A percentile compares a stretch with the other conserved stretches of the same genome.
These are phyloP conservation scores for Hygrophila difformis DNA, from an alignment of 257 asterid species.

Conservation along the genomic window DNA sequence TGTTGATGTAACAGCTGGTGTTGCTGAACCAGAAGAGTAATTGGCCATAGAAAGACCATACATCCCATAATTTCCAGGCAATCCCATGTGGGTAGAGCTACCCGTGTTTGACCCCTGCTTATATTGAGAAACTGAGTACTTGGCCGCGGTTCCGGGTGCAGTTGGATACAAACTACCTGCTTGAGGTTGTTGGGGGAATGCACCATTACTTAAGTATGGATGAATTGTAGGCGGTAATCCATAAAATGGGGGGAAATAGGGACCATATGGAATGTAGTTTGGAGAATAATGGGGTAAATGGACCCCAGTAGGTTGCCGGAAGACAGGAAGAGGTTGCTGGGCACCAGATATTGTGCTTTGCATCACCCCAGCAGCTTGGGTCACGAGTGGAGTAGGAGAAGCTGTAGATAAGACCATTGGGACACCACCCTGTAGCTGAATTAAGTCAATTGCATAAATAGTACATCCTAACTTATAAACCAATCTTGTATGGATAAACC, in stretches of 20 bases:
- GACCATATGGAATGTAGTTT: constrained; percentile 70
- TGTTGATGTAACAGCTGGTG: constrained; percentile 51
- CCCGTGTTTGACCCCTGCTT: constrained; percentile 70
- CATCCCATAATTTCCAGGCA: constrained; percentile 68
- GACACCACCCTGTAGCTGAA: constrained; percentile 55
- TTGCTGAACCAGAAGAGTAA: constrained; percentile 46
- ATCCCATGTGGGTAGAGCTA: constrained; percentile 53
- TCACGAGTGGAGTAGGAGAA: constrained; percentile 63
- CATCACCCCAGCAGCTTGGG: constrained; percentile 75
- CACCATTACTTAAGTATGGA: constrained; percentile 65
- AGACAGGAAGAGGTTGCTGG: constrained; percentile 64
- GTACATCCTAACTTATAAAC: constrained; percentile 13
- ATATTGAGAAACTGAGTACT: constrained; percentile 69
- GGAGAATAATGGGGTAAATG: constrained; percentile 81
- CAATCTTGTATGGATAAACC: not conserved
- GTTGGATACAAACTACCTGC: constrained; percentile 60
- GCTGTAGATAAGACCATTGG: constrained; percentile 51
- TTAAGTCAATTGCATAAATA: not conserved
- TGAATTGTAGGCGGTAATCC: constrained; percentile 67
- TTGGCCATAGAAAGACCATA: constrained; percentile 57
- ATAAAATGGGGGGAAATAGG: constrained; percentile 66
- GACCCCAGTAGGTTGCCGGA: constrained; percentile 78
- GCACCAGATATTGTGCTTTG: constrained; percentile 39
- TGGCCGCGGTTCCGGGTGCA: constrained; percentile 60
- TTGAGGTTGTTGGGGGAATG: constrained; percentile 83